These are phyloP conservation scores for Chlamydomonas schloesseri DNA, from an alignment of 139 green algal species.

Conservation along the genomic window DNA sequence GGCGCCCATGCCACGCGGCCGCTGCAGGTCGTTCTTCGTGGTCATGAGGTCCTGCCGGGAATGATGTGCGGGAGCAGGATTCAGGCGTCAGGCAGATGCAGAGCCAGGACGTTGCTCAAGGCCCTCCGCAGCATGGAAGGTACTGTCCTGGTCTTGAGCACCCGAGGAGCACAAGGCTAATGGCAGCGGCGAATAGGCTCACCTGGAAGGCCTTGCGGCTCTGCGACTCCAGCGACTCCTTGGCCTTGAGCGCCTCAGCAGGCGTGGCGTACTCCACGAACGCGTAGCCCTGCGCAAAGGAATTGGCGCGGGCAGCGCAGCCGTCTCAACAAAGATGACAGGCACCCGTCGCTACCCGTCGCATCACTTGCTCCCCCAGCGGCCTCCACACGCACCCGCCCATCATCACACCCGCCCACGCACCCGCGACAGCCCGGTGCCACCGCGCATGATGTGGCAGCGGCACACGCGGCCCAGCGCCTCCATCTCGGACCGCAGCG, in stretches of 20 bases:
- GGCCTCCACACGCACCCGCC: too few species aligned
- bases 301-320: too few species aligned
- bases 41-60: conserved; percentile 39
- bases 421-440: conserved; percentile 60
- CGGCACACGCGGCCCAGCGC: conserved; percentile 64
- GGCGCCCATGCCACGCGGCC: conserved; percentile 3
- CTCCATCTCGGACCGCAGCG: conserved; percentile 48
- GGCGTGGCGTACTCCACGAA: conserved; percentile 74
- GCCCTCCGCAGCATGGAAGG: too few species aligned
- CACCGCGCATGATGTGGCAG: conserved; percentile 68
- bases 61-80: too few species aligned
- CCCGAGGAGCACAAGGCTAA: too few species aligned
- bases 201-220: conserved; percentile 37
- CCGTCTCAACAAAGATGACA: not conserved
- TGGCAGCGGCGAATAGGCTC: too few species aligned
- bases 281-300: conserved; percentile 71
- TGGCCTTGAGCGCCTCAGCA: conserved; percentile 46
- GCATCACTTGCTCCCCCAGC: not conserved
- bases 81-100: too few species aligned
- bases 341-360: not conserved
- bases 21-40: conserved; percentile 39
- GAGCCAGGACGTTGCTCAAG: too few species aligned
- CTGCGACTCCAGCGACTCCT: conserved; percentile 59
- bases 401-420: not conserved
- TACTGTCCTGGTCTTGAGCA: too few species aligned